These are phyloP conservation scores for Terfezia boudieri DNA, from an alignment of 495 filamentous ascomycete species.

Conservation along the genomic window DNA sequence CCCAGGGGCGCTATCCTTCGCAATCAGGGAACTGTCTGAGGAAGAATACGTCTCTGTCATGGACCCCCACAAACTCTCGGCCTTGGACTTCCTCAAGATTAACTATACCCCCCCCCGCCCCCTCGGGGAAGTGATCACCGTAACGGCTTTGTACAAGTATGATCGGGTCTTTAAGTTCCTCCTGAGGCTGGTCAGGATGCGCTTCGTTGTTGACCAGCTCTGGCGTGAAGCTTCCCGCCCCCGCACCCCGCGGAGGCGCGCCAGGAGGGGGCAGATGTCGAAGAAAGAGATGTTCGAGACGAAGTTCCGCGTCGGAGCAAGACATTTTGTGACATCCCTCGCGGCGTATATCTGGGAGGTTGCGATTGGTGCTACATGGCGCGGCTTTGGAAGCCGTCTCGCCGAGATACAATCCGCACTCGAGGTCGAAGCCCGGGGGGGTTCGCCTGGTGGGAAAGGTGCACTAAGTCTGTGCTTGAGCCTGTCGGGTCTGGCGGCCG, in stretches of 20 bases:
- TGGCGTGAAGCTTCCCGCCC: constrained; percentile 34
- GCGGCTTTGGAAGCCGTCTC: constrained; percentile 40
- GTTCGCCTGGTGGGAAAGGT: constrained; percentile 21
- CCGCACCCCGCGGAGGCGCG: constrained; percentile 11
- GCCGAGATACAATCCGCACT: constrained; percentile 36
- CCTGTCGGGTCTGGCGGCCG: constrained; percentile 40
- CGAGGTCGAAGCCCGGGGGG: constrained; percentile 21
- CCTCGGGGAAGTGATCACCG: constrained; percentile 50
- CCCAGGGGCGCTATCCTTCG: constrained; percentile 66
- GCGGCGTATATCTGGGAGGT: constrained; percentile 55
- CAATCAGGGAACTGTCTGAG: constrained; percentile 53
- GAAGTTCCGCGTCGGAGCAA: constrained; percentile 50
- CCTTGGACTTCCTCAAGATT: constrained; percentile 72
- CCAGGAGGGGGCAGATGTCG: constrained; percentile 5
- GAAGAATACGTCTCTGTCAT: constrained; percentile 58
- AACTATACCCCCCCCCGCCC: constrained; percentile 60
- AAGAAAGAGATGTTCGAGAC: constrained; percentile 25
- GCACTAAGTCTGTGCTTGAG: constrained; percentile 22
- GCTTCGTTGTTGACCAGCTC: constrained; percentile 50
- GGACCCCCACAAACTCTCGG: constrained; percentile 57
- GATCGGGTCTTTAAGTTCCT: constrained; percentile 62
- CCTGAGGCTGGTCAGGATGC: constrained; percentile 56
- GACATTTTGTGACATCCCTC: constrained; percentile 49
- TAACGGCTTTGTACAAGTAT: constrained; percentile 45
- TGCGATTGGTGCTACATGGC: constrained; percentile 30